Evolutionary conservation across 345 rosid genomes (phyloP), one percentile per base, ranked within the genome.

Genomic region (Lepidium didymum): DNA sequence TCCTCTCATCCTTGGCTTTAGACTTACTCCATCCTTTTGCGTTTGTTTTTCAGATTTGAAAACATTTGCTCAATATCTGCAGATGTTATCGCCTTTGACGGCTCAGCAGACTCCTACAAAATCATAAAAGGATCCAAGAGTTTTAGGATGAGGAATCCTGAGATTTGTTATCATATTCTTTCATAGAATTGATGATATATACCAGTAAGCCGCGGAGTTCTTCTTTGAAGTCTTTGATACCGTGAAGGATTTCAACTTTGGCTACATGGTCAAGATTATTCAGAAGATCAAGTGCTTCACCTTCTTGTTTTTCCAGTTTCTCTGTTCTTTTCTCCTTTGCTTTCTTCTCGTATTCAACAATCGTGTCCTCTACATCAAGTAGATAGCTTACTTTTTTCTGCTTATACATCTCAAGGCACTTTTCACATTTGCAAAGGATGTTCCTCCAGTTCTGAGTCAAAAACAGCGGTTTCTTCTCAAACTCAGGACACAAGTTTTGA

Each of bases 261-360:
- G 91, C 81, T 62, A 94, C 75, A 75, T 91, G 99, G 73, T 90
- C 92, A 37, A 94, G 89, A 47, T 81, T 85, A 58, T 86, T 80
- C 45, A 94, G 62, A 72, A 89, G 80, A 52, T 58, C 84, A 73
- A 77, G 54, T 75, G 86, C 88, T 64, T 79, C 90, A 29, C 86
- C 96, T 53, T 89, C 96, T 64, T 82, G 91, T 75, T 87, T 78
- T 86, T 84, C 92, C 84, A 85, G 62, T 74, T 91, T 91, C 78
- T 94, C 93, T 75, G 86, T 88, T 79, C 99, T 87, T 77, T 78
- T 94, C 81, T 81, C 86, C 76, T 89, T 91, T 29, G 96, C 96
- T 70, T 77, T 80, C 74, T 81, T 84, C 82, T 95, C 99, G 51
- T 95, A 95, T 64, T 91, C 99, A 15, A 73, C 85, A 58, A 95